These are phyloP conservation scores for Scheffersomyces coipomensis DNA, from an alignment of 805 yeast genomes.

Conservation along the genomic window DNA sequence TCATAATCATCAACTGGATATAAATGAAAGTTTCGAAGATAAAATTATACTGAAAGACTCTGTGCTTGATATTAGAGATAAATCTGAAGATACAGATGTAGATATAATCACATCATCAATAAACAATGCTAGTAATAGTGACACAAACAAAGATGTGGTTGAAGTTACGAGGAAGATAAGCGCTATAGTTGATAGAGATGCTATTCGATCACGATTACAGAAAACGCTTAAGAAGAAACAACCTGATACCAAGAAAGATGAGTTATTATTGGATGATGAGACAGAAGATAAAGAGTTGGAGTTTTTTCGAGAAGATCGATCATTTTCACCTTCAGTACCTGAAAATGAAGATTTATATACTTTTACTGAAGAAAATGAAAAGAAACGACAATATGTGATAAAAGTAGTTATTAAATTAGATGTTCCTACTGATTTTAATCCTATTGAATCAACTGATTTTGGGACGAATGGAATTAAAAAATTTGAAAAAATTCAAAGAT, in stretches of 20 bases:
- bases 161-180: neutral
- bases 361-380: slow-evolving; percentile 22
- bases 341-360: slow-evolving; percentile 12
- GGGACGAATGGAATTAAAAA: slow-evolving; percentile 26
- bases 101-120: neutral
- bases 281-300: neutral
- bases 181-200: slow-evolving; percentile 12
- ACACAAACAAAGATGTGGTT: neutral
- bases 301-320: neutral
- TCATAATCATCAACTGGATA: no score
- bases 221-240: neutral
- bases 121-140: neutral
- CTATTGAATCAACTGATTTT: slow-evolving; percentile 10
- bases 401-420: slow-evolving; percentile 27
- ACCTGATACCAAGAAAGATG: neutral
- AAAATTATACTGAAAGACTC: neutral
- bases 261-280: slow-evolving; percentile 5
- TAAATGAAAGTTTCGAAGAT: no score
- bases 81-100: neutral
- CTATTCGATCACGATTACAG: slow-evolving; percentile 5
- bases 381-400: slow-evolving; percentile 26
- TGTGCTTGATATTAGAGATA: no score
- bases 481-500: slow-evolving; percentile 20
- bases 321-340: neutral
- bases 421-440: slow-evolving; percentile 8